A percentile compares a stretch with the other conserved stretches of the same genome.
Evolutionary conservation across 1,139 yeast genomes (phyloP).

Genomic region (Starmera stellimalicola): DNA sequence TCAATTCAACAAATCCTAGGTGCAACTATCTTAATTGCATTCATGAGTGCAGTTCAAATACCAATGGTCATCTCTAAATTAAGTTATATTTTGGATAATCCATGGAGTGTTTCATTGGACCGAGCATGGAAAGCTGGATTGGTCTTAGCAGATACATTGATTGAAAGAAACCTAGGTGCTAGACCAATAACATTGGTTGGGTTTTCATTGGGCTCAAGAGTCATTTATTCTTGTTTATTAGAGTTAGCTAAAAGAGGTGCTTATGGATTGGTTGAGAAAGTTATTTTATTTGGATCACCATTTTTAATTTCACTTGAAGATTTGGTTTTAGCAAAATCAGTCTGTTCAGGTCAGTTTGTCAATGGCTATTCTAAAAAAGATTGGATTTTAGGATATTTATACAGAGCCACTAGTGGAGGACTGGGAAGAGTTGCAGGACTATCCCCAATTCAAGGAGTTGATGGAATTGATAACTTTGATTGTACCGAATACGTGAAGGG

Average conservation of each 20-base stretch:
- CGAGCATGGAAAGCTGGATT: conserved; percentile 97
- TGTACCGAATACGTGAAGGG: conserved; percentile 86
- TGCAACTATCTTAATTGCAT: conserved; percentile 80
- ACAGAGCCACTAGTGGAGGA: conserved; percentile 95
- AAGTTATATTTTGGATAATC: conserved; percentile 86
- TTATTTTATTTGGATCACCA: conserved; percentile 83
- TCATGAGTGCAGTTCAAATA: conserved; percentile 91
- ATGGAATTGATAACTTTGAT: conserved; percentile 74
- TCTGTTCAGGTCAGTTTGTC: conserved; percentile 82
- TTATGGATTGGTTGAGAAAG: conserved; percentile 83
- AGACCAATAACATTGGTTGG: conserved; percentile 92
- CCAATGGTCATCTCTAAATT: conserved; percentile 89
- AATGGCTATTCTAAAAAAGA: conserved; percentile 90
- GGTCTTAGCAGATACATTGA: conserved; percentile 82
- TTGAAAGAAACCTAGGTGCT: conserved; percentile 81
- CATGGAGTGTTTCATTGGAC: conserved; percentile 95
- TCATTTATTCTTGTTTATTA: conserved; percentile 80
- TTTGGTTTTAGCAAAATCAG: conserved; percentile 69
- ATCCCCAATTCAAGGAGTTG: conserved; percentile 56
- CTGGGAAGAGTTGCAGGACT: conserved; percentile 84
- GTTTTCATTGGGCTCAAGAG: conserved; percentile 88
- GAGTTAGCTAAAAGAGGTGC: conserved; percentile 85
- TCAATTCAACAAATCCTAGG: conserved; percentile 94
- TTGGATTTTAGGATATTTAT: conserved; percentile 93
- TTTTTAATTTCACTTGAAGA: conserved; percentile 73